Percentiles rank a stretch among this genome's conserved stretches.
These are phyloP conservation scores for Paramicrosporidium saccamoebae DNA, from an alignment of 371 early-diverging fungal species.

Conservation along the genomic window DNA sequence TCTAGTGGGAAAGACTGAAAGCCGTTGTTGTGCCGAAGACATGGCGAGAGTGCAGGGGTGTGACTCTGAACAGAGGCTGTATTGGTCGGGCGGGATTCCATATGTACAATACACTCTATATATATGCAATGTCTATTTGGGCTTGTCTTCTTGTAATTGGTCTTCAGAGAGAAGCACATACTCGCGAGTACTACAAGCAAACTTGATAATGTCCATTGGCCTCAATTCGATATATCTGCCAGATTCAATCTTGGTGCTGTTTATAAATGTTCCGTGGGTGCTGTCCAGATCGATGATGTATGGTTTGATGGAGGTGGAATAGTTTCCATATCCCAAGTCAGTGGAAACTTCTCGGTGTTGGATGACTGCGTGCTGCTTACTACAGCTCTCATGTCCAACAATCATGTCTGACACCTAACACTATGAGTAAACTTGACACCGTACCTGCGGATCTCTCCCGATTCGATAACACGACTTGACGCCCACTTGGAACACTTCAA, in stretches of 20 bases:
- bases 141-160: not conserved
- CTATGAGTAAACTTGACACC: too few species aligned
- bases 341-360: conserved; percentile 26
- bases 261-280: conserved; percentile 60
- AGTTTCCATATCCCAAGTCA: conserved; percentile 1
- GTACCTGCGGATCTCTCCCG: conserved; percentile 51
- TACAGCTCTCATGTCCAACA: too few species aligned
- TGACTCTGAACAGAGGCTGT: too few species aligned
- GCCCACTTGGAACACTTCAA: conserved; percentile 50
- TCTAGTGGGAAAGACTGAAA: too few species aligned
- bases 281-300: conserved; percentile 77
- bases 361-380: conserved; percentile 54
- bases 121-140: too few species aligned
- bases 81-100: too few species aligned
- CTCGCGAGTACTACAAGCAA: conserved; percentile 62
- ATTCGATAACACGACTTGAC: conserved; percentile 54
- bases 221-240: conserved; percentile 49
- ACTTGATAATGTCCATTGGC: conserved; percentile 38
- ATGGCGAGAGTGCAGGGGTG: too few species aligned
- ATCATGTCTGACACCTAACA: too few species aligned
- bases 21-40: too few species aligned
- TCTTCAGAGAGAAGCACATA: conserved; percentile 47
- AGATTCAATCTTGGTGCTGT: conserved; percentile 27
- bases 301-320: conserved; percentile 14
- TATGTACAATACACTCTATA: too few species aligned